These are phyloP conservation scores for Astrothelium subdiscretum DNA, from an alignment of 495 filamentous ascomycete genomes.

Conservation along the genomic window DNA sequence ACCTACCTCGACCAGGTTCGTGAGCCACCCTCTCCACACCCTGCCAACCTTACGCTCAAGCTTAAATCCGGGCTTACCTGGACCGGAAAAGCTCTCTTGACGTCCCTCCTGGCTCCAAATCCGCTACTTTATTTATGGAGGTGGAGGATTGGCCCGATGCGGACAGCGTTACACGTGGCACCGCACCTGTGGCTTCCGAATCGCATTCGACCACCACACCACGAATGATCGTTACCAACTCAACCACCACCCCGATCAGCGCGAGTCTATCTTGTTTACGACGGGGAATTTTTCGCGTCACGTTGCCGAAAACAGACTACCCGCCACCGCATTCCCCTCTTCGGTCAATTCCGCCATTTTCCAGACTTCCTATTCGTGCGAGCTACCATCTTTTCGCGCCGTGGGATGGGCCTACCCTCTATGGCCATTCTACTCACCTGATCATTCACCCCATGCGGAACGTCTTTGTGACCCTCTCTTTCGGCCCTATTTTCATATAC, in stretches of 20 bases:
- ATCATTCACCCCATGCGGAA: too few relatives aligned
- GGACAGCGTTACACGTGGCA: constrained; percentile 3
- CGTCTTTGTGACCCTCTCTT: too few relatives aligned
- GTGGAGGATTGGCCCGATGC: neutral
- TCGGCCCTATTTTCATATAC: too few relatives aligned
- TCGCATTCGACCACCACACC: neutral
- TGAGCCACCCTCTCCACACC: neutral
- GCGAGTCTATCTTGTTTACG: neutral
- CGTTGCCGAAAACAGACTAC: neutral
- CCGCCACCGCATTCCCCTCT: neutral
- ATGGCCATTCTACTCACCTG: too few relatives aligned
- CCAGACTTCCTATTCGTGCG: neutral
- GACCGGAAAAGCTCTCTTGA: neutral
- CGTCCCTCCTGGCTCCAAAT: too few relatives aligned
- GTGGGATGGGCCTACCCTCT: neutral
- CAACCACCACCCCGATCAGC: neutral
- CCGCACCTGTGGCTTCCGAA: neutral
- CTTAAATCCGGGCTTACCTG: neutral
- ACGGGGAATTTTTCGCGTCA: neutral
- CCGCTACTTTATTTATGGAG: neutral
- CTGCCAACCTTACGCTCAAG: neutral
- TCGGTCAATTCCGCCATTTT: neutral
- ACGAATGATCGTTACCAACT: too few relatives aligned
- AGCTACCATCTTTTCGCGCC: neutral
- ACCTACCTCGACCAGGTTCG: neutral